A percentile compares a stretch with the other conserved stretches of the same genome.
These are phyloP conservation scores for Terfezia boudieri DNA, from an alignment of 495 filamentous ascomycete genomes.

Conservation along the genomic window DNA sequence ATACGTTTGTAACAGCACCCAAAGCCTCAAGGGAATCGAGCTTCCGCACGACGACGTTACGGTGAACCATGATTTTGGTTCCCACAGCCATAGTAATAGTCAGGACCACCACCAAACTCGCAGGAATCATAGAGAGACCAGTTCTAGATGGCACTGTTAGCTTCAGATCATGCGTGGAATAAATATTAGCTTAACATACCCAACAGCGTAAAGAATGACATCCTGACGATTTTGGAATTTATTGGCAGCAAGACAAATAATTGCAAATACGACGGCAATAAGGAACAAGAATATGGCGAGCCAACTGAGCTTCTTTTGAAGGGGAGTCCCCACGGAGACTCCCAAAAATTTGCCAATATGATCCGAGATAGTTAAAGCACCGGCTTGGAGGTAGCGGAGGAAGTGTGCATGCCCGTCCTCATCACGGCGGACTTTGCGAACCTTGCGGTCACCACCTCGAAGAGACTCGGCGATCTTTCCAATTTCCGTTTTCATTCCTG, in stretches of 20 bases:
- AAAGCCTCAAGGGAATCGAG: conserved; percentile 34
- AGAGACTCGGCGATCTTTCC: conserved; percentile 27
- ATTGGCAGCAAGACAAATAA: conserved; percentile 30
- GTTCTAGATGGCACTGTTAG: conserved; percentile 21
- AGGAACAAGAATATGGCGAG: conserved; percentile 28
- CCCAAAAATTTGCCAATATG: conserved; percentile 46
- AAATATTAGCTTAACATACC: conserved; percentile 8
- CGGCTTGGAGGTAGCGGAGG: conserved; percentile 46
- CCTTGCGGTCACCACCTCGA: conserved; percentile 22
- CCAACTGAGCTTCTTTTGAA: conserved; percentile 29
- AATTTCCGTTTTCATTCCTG: conserved; percentile 27
- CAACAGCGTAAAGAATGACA: conserved; percentile 32
- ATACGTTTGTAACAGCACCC: conserved; percentile 48
- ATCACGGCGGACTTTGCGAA: conserved; percentile 34
- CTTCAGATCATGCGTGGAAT: not conserved
- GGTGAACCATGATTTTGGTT: conserved; percentile 28
- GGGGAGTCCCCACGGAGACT: conserved; percentile 36
- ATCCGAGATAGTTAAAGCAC: conserved; percentile 40
- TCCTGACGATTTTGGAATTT: conserved; percentile 23
- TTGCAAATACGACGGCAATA: conserved; percentile 27
- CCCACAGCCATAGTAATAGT: conserved; percentile 34
- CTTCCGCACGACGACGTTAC: conserved; percentile 30
- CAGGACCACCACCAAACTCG: conserved; percentile 30
- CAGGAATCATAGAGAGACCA: conserved; percentile 36
- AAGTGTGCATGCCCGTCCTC: conserved; percentile 34